Percentiles rank a stretch among this genome's conserved stretches.
Evolutionary conservation across 768 basidiomycete genomes (phyloP).

Genomic region (Fibroporia radiculosa): DNA sequence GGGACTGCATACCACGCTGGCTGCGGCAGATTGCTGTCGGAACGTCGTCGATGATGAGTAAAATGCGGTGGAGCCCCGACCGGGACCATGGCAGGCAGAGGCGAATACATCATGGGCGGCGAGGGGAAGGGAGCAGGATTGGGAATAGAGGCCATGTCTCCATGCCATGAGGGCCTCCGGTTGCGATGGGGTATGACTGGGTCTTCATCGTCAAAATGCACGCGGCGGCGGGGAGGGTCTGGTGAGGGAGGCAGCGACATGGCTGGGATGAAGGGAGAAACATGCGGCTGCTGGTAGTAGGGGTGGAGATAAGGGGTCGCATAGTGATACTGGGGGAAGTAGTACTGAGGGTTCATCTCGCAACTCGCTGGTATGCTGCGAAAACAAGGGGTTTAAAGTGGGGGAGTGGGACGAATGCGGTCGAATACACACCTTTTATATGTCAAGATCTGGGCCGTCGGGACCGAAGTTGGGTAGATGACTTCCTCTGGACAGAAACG

Average conservation of each 20-base stretch:
- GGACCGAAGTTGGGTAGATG: no score
- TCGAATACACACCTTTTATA: no score
- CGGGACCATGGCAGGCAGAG: conserved; percentile 14
- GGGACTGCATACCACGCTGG: conserved; percentile 12
- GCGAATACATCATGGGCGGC: conserved; percentile 17
- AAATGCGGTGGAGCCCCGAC: conserved; percentile 7
- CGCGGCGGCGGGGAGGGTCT: conserved; percentile 8
- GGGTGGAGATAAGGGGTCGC: conserved; percentile 15
- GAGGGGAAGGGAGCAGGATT: conserved; percentile 20
- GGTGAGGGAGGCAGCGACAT: conserved; percentile 7
- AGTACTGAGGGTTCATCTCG: conserved; percentile 9
- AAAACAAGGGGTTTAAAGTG: no score
- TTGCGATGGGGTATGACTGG: background rate
- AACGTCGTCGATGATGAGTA: conserved; percentile 16
- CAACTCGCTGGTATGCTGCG: background rate
- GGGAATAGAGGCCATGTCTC: conserved; percentile 14
- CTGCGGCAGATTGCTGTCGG: conserved; percentile 17
- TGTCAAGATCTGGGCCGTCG: no score
- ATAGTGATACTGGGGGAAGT: conserved; percentile 12
- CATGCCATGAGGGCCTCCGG: conserved; percentile 22
- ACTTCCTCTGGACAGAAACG: no score
- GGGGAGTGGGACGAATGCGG: no score
- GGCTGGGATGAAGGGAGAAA: conserved; percentile 18
- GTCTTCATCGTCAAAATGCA: conserved; percentile 12
- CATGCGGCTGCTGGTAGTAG: conserved; percentile 10